phyloP scores from a whole-genome alignment of 257 asterid genomes.

The Penstemon barbatus region DNA sequence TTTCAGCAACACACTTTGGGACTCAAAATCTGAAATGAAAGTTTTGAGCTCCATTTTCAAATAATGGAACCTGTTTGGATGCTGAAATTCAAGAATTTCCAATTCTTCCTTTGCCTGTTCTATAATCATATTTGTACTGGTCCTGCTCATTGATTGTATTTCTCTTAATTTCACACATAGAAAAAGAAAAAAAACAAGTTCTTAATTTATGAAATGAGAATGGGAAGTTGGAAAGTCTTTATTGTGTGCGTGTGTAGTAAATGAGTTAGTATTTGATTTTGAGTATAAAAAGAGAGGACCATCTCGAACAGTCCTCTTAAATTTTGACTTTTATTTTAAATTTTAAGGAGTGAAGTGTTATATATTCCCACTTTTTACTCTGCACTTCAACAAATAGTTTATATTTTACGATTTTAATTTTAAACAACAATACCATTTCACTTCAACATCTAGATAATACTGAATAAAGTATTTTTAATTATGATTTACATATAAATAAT shows the following conservation, averaged over 20 bases:
- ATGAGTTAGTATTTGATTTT: background rate
- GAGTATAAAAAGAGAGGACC: no score
- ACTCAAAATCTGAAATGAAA: conserved; percentile 50
- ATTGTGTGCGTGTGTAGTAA: conserved; percentile 1
- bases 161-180: background rate
- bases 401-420: no score
- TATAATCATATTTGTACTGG: conserved; percentile 14
- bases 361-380: no score
- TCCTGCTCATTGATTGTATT: background rate
- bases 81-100: conserved; percentile 51
- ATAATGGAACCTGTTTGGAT: conserved; percentile 46
- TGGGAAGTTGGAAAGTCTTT: background rate
- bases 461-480: no score
- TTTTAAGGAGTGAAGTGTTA: no score
- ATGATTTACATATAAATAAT: no score
- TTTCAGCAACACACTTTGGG: conserved; percentile 13
- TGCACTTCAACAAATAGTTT: no score
- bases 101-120: conserved; percentile 63
- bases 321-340: no score
- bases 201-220: background rate
- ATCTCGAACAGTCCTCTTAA: no score
- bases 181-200: background rate
- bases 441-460: no score
- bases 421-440: no score
- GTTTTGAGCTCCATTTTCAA: conserved; percentile 52